Evolutionary conservation across 768 basidiomycete genomes (phyloP), one percentile per base, ranked within the genome.

Genomic region (Neoboletus subvelutipes): DNA sequence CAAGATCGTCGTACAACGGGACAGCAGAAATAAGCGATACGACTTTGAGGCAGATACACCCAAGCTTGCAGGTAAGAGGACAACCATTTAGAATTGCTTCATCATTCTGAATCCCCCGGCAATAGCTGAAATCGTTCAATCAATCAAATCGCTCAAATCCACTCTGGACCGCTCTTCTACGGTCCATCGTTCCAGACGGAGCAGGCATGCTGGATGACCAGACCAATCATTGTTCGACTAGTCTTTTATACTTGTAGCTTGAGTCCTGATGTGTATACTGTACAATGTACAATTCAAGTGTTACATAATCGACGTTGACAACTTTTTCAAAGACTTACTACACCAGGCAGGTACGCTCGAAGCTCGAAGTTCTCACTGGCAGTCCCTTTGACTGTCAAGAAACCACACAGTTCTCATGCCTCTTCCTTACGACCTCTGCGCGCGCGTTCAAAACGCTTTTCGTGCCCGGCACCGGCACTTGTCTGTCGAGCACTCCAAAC

Each of bases 11-110:
- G 83, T 98, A 13, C 87, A 84, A 67, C 77, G 90, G 60, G 81
- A 83, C 37, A 80, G 81, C 42, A 80, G 84, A 41, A 88, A 87
- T 63, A 99, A 98, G 78, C 80, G 94, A 39, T 98, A 98, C 69
- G 96, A 98, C 65, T 98, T 97, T 68, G 97, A 99, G 74, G 96
- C 94, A 0, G 95, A 96, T 72, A 93, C 76, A 62, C 80, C 89
- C 2, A 88, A 86, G 70, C 68, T 85, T 54, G 93, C 95, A 46
- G 81, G 91, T 90, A 67, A 64, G 89, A 22, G 12, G 17, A 26
- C 31, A 9, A 8, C 22, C 17, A 12, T 45, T 37, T 45, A 40
- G 18, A 17, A 20, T 47, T 17, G 17, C 4, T 46, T 37, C 20
- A 18, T 29, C 47, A 18, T 24, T 52, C 24, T 37, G 58, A 55